These are phyloP conservation scores for Phoma sp. DNA, from an alignment of 2,329 filamentous ascomycete species.

Conservation along the genomic window DNA sequence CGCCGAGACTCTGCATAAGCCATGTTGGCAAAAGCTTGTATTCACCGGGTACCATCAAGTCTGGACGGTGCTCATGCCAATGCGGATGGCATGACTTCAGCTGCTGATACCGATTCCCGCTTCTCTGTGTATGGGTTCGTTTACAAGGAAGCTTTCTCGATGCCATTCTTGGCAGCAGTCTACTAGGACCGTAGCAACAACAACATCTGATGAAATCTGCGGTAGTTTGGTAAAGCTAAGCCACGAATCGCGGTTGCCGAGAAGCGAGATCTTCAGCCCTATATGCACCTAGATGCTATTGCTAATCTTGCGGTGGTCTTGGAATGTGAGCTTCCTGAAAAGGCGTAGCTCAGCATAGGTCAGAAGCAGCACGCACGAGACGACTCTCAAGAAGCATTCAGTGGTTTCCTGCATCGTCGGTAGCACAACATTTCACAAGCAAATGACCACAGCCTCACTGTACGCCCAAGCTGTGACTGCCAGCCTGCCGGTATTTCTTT, in stretches of 20 bases:
- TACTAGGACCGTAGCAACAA: too few relatives aligned
- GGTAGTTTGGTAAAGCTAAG: neutral
- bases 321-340: too few relatives aligned
- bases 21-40: conserved; percentile 3
- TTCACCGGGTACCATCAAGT: neutral
- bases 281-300: neutral
- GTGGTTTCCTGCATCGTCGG: too few relatives aligned
- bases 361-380: too few relatives aligned
- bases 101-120: neutral
- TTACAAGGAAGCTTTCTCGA: too few relatives aligned
- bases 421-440: neutral
- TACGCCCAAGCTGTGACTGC: neutral
- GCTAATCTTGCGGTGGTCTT: too few relatives aligned
- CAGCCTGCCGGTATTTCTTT: neutral
- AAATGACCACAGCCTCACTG: neutral
- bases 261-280: neutral
- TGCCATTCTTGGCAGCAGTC: too few relatives aligned
- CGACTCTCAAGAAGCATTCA: too few relatives aligned
- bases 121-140: too few relatives aligned
- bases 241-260: too few relatives aligned
- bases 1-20: neutral
- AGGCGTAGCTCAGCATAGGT: too few relatives aligned
- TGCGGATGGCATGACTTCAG: neutral
- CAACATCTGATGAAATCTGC: neutral
- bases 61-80: neutral